A percentile compares a stretch with the other conserved stretches of the same genome.
These are phyloP conservation scores for Moricandia moricandioides DNA, from an alignment of 345 rosid genomes.

Conservation along the genomic window DNA sequence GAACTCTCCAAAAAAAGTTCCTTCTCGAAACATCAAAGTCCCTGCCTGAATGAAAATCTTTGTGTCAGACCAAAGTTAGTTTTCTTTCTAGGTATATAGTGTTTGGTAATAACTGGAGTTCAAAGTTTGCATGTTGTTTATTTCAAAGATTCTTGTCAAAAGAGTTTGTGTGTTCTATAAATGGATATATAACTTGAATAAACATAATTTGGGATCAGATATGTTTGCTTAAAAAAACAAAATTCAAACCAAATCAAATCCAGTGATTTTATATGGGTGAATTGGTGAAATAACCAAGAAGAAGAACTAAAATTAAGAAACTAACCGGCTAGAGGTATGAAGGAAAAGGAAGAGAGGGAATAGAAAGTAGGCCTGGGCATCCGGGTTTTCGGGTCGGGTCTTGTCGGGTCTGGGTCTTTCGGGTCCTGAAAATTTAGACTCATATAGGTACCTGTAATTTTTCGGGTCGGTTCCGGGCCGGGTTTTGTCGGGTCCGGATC, in stretches of 20 bases:
- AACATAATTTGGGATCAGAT: background rate
- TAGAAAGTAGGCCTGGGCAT: too few species aligned
- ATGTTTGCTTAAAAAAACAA: too few species aligned
- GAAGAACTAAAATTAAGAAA: too few species aligned
- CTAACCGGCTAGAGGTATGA: too few species aligned
- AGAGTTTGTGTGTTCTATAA: slow-evolving; percentile 12
- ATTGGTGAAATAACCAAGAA: too few species aligned
- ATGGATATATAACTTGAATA: background rate
- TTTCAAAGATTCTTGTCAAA: background rate
- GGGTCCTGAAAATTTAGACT: too few species aligned
- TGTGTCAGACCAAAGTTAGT: background rate
- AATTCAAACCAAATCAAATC: background rate
- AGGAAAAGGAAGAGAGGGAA: too few species aligned
- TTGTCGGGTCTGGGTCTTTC: too few species aligned
- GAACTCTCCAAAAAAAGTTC: slow-evolving; percentile 24
- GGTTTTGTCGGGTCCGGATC: too few species aligned
- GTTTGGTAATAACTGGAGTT: slow-evolving; percentile 5
- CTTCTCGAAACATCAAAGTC: slow-evolving; percentile 33
- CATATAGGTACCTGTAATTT: too few species aligned
- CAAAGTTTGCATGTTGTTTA: slow-evolving; percentile 3
- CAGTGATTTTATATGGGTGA: background rate
- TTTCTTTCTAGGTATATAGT: slow-evolving; percentile 18
- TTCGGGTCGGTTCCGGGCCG: too few species aligned
- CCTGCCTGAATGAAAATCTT: slow-evolving; percentile 40
- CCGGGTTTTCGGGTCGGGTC: too few species aligned